phyloP scores from a whole-genome alignment of 352 stramenopile species.

The Pythium dissotocum region DNA sequence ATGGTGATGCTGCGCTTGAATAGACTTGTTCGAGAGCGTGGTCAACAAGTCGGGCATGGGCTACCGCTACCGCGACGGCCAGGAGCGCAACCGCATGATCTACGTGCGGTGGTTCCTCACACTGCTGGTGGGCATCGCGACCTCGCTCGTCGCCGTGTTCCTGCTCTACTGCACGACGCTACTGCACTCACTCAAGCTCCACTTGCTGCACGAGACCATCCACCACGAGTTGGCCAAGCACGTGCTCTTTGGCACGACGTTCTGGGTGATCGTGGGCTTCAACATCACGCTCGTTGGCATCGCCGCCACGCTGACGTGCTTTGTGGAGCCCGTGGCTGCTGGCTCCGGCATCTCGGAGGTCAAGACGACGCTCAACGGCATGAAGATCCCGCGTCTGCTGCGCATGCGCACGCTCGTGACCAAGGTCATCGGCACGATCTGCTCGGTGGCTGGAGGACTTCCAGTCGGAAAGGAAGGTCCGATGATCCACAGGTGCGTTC shows the following conservation, averaged over 20 bases:
- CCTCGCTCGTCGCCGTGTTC: slow-evolving; percentile 74
- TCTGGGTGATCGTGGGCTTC: slow-evolving; percentile 68
- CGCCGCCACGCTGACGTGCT: slow-evolving; percentile 72
- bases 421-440: slow-evolving; percentile 89
- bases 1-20: neutral
- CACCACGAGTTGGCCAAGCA: slow-evolving; percentile 53
- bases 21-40: slow-evolving; percentile 87
- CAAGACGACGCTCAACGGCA: slow-evolving; percentile 92
- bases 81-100: slow-evolving; percentile 76
- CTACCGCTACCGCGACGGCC: slow-evolving; percentile 81
- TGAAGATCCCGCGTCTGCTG: slow-evolving; percentile 83
- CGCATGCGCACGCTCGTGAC: slow-evolving; percentile 78
- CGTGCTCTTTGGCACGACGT: slow-evolving; percentile 73
- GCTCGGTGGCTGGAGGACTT: slow-evolving; percentile 80
- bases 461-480: slow-evolving; percentile 92
- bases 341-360: slow-evolving; percentile 92
- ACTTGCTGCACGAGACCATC: slow-evolving; percentile 67
- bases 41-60: slow-evolving; percentile 85
- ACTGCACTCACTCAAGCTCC: slow-evolving; percentile 68
- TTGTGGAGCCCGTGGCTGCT: slow-evolving; percentile 73
- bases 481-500: slow-evolving; percentile 88
- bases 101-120: slow-evolving; percentile 85
- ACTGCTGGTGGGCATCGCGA: slow-evolving; percentile 70
- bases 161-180: slow-evolving; percentile 79
- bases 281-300: slow-evolving; percentile 74